A percentile compares a stretch with the other conserved stretches of the same genome.
Conservation (phyloP, 2,329 filamentous ascomycete genomes). For the Aspergillus brunneoviolaceus region DNA sequence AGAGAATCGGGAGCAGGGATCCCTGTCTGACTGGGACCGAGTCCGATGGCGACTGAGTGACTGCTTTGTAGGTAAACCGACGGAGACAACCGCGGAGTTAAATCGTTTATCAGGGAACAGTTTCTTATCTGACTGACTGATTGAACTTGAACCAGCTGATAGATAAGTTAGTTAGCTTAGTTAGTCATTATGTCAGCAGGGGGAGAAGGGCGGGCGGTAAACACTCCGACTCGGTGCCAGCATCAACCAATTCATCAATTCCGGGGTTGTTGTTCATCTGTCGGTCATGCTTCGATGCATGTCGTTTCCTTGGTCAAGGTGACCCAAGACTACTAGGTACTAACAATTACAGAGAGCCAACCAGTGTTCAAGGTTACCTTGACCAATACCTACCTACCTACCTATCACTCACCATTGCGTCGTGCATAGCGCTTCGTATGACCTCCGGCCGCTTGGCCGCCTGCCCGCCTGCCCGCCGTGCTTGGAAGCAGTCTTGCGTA, state of each 20-base stretch:
- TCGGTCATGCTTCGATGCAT: background rate
- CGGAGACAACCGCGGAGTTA: slow-evolving; percentile 8
- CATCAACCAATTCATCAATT: background rate
- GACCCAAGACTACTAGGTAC: background rate
- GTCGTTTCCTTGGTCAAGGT: background rate
- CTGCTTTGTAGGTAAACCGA: no score
- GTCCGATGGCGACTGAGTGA: background rate
- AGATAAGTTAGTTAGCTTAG: background rate
- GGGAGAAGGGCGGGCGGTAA: background rate
- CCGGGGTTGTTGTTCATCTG: background rate
- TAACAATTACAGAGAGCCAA: background rate
- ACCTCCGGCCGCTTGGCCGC: slow-evolving; percentile 21
- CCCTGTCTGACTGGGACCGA: background rate
- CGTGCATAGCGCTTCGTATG: slow-evolving; percentile 20
- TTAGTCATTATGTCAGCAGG: slow-evolving; percentile 2
- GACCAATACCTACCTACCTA: background rate
- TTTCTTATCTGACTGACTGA: background rate
- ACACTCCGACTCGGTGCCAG: background rate
- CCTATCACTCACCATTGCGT: background rate
- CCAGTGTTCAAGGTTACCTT: background rate
- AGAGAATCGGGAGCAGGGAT: background rate
- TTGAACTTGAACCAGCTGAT: background rate
- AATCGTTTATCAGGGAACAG: background rate
- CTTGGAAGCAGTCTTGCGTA: slow-evolving; percentile 37
- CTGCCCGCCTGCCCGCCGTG: slow-evolving; percentile 9